Base-by-base conservation (phyloP, 2,329 filamentous ascomycete species). In the Orbilia brochopaga region DNA sequence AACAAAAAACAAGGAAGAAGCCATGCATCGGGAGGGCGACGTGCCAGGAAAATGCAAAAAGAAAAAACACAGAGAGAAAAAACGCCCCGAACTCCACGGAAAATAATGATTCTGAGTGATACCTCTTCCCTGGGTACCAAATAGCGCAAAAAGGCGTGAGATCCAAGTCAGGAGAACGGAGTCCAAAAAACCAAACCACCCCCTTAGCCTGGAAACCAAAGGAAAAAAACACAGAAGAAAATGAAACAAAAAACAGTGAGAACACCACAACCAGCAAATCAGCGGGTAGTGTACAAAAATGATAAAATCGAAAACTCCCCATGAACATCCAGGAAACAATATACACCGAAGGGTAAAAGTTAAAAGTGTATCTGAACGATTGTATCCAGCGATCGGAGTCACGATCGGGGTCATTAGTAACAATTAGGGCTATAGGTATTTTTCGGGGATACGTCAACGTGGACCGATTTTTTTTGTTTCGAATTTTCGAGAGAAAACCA, bases 331-430 rank as follows among this genome's bases (percentile, higher is more conserved):
- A 53, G 46, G 27, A 65, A 61, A 53, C 67, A 65, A 72, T 72
- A 50, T 72, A 72, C 67, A 72, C 44, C 53, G 51, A 65, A 64
- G 37, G 15, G n/a, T n/a, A 30, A 35, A 51, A 72, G 67, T 72
- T 72, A 72, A 72, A 72, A 48, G 55, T 59, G 17, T 72, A 65
- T 53, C 21, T 42, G 32, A 65, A 30, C 51, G 60, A 65, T 65
- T 65, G 60, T 51, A 61, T 65, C 67, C 67, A 65, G 67, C 60
- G 50, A 60, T 19, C 40, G 37, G 51, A 30, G 15, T 32, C 27
- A 32, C 27, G 27, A 32, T 32, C 27, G 27, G 19, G 21, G 19
- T 21, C 7, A 23, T 19, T 19, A 53, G 19, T 51, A 21, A 51
- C 8, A 59, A 64, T 64, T 46, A 44, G 59, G 50, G 50, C 17